Base-by-base conservation (phyloP, 2,329 filamentous ascomycete species). In the Pseudogymnoascus sp. region DNA sequence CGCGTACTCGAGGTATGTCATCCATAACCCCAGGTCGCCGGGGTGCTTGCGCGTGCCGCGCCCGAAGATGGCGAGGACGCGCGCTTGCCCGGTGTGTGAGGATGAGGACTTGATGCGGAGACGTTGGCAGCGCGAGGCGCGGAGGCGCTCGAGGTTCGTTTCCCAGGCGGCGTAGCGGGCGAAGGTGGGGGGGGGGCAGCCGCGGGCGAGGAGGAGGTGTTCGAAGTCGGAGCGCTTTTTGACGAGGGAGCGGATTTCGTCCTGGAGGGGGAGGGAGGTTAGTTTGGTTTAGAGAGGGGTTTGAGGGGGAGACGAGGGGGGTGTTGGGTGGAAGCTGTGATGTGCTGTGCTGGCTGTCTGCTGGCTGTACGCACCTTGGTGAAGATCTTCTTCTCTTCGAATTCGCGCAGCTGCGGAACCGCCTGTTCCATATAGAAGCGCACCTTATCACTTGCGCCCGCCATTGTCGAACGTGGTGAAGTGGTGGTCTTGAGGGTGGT, bases 371-470 rank as follows among this genome's bases (percentile, higher is more conserved):
- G 36, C 75, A 90, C 90, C 79, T 88, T 87, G 66, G 83, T 85
- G 78, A 99, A 99, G 69, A 99, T 89, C 70, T 91, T 88, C 76
- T 96, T 97, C 68, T 90, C 85, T 76, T 96, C 90, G 75, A 91
- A 96, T 71, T 96, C 92, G 67, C 92, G 91, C 64, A 99, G 83
- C 75, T 97, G 93, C 14, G 93, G 91, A 47, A 97, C 90, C 1
- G 90, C 89, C 69, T 93, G 89, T 79, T 99, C 95, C 68, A 97
- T 84, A 76, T 90, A 97, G 77, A 93, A 97, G 64, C 93, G 90
- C 63, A 93, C 95, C 77, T 97, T 97, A 73, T 97, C 95, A 67
- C 90, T 88, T 64, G 95, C 88, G 45, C 86, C 88, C 1, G 92
- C 85, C 91, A 96, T 96, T 65, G 54, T 65, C 18, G 29, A 47